Conservation (phyloP, 306 rosid genomes). For the Hippophae tibetana region DNA sequence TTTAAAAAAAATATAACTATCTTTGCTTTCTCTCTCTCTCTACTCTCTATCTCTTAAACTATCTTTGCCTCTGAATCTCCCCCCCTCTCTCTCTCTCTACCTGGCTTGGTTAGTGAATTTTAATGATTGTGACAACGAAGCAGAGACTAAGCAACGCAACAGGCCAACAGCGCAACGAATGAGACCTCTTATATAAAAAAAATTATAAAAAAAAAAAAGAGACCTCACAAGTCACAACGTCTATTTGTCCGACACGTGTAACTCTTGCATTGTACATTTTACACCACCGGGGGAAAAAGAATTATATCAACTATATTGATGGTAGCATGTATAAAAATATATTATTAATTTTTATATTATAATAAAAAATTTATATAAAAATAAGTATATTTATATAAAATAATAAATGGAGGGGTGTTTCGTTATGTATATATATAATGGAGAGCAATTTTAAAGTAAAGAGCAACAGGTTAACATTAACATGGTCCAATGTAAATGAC, state of each 20-base stretch:
- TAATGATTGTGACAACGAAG: constrained; percentile 37
- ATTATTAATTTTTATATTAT: no score
- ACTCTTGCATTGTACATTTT: not conserved
- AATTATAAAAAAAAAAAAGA: no score
- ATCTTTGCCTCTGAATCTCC: constrained; percentile 2
- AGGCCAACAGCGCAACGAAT: not conserved
- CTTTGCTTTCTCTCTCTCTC: constrained; percentile 15
- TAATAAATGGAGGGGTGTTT: no score
- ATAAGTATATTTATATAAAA: no score
- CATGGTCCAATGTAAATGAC: not conserved
- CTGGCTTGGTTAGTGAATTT: constrained; percentile 15
- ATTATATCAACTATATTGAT: no score
- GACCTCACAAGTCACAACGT: not conserved
- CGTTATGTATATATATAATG: no score
- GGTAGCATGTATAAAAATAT: no score
- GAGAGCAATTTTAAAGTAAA: constrained; percentile 5
- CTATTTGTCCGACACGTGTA: constrained; percentile 18
- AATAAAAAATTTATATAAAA: no score
- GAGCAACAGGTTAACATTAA: not conserved
- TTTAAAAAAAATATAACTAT: no score
- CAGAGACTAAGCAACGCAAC: constrained; percentile 2
- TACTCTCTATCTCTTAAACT: constrained; percentile 31
- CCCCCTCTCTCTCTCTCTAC: constrained; percentile 8
- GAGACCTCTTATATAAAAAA: constrained; percentile 18
- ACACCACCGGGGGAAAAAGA: no score